Evolutionary conservation across 2,329 filamentous ascomycete genomes (phyloP), one percentile per base, ranked within the genome.

Genomic region (Epichloe sibirici): DNA sequence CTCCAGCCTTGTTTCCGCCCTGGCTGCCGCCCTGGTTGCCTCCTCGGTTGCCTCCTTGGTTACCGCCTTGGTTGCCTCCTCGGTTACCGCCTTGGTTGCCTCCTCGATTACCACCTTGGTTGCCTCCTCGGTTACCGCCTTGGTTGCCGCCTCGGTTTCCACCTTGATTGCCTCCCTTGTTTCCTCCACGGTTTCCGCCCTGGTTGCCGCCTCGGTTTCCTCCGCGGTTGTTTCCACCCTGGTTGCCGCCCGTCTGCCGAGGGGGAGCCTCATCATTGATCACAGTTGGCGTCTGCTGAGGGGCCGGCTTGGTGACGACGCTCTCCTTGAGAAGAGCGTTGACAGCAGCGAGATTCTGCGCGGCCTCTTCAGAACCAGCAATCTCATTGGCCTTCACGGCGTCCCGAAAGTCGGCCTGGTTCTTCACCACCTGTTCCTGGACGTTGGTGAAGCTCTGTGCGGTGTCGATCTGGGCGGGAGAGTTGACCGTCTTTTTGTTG

Each of bases 371-470:
- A 0, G 59, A 52, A 17, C 68, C 71, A 39, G 71, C 70, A 31
- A 69, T 65, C 54, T 72, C 61, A 58, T 75, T 76, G 3, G 72
- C 74, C 1, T 63, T 56, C 8, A 75, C 58, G 2, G 67, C 58
- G 5, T 57, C 59, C 0, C 66, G 62, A 5, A 83, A 70, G 57
- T 82, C 77, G 35, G 69, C 63, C 52, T 75, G 63, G 65, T 82
- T 76, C 57, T 72, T 61, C 43, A 69, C 62, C 21, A 81, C 70
- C 64, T 83, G 77, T 1, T 62, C 66, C 1, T 69, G 57, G 43
- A 81, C 69, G 15, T 62, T 69, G 2, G 73, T 64, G 5, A 78
- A 64, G 1, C 66, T 70, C 56, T 76, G 67, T 0, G 62, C 63
- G 0, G 78, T 81, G 5, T 60, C 53, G 59, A 82, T 74, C 48